Evolutionary conservation across 306 rosid genomes (phyloP).

Genomic region (Sindora glabra): DNA sequence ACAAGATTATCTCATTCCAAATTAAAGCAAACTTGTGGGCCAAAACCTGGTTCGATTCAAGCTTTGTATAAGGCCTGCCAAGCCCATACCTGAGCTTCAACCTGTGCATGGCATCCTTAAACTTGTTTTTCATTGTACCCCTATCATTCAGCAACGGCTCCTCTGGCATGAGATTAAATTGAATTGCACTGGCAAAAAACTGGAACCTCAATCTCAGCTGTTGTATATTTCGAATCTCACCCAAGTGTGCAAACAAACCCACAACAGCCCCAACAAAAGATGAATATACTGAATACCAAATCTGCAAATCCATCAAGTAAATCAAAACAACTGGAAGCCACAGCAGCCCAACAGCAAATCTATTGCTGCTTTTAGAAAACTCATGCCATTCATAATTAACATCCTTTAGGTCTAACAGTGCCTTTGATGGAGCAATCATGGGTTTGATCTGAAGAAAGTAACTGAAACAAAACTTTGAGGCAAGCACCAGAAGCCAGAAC

Average conservation of each 20-base stretch:
- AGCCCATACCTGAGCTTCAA: constrained; percentile 92
- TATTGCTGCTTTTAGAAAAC: constrained; percentile 40
- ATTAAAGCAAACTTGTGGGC: constrained; percentile 87
- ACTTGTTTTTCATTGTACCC: constrained; percentile 67
- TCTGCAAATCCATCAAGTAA: constrained; percentile 91
- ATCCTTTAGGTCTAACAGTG: constrained; percentile 28
- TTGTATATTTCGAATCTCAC: constrained; percentile 85
- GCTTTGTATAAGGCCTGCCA: constrained; percentile 84
- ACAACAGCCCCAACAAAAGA: constrained; percentile 79
- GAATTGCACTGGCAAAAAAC: constrained; percentile 92
- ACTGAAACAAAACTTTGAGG: constrained; percentile 78
- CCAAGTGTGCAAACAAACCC: constrained; percentile 85
- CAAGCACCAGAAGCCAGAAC: constrained; percentile 81
- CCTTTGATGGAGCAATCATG: constrained; percentile 68
- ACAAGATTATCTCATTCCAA: constrained; percentile 87
- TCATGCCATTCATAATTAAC: constrained; percentile 63
- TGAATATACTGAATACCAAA: constrained; percentile 87
- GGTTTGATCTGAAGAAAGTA: constrained; percentile 88
- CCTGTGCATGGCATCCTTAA: constrained; percentile 82
- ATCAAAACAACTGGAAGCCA: constrained; percentile 89
- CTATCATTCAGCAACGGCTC: constrained; percentile 79
- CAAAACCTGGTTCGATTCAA: constrained; percentile 81
- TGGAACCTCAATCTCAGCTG: constrained; percentile 91
- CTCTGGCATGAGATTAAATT: constrained; percentile 95
- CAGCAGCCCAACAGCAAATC: constrained; percentile 58